phyloP scores from a whole-genome alignment of 352 stramenopile species.

The Globisporangium camurandrum region DNA sequence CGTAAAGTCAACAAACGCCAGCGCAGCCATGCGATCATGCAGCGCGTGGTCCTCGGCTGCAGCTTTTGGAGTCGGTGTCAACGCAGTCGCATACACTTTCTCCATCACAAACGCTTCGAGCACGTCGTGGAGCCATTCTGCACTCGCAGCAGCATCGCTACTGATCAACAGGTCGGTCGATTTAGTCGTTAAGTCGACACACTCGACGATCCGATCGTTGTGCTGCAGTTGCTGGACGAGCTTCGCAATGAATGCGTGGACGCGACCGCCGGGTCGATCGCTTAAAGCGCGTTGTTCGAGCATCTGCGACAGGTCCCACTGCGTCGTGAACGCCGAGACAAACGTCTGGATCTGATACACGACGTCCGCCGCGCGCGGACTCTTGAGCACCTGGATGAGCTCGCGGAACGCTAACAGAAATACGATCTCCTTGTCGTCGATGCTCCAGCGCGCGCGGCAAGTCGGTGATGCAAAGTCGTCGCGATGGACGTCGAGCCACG shows the following conservation, averaged over 20 bases:
- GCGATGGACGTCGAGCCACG: constrained; percentile 35
- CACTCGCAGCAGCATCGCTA: constrained; percentile 25
- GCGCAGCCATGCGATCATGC: constrained; percentile 45
- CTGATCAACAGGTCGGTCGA: constrained; percentile 20
- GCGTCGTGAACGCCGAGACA: constrained; percentile 43
- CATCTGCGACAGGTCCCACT: constrained; percentile 47
- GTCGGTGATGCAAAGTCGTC: constrained; percentile 7
- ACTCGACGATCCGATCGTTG: constrained; percentile 16
- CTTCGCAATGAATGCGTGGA: constrained; percentile 62
- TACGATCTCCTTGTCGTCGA: constrained; percentile 41
- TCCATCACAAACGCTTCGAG: constrained; percentile 88
- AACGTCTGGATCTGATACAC: constrained; percentile 81
- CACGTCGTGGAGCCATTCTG: constrained; percentile 51
- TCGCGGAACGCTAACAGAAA: constrained; percentile 60
- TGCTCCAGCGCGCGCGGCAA: constrained; percentile 19
- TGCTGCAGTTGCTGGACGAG: constrained; percentile 53
- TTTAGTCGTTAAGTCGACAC: constrained; percentile 16
- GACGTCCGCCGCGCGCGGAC: constrained; percentile 46
- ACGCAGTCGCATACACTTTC: constrained; percentile 72
- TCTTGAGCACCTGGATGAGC: constrained; percentile 50
- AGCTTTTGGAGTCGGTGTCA: constrained; percentile 39
- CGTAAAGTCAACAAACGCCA: constrained; percentile 76
- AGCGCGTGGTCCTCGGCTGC: constrained; percentile 53
- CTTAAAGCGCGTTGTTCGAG: constrained; percentile 21
- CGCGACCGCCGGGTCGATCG: constrained; percentile 39